phyloP scores from a whole-genome alignment of 2,329 filamentous ascomycete genomes.

The Dryadomyces quercivorus region DNA sequence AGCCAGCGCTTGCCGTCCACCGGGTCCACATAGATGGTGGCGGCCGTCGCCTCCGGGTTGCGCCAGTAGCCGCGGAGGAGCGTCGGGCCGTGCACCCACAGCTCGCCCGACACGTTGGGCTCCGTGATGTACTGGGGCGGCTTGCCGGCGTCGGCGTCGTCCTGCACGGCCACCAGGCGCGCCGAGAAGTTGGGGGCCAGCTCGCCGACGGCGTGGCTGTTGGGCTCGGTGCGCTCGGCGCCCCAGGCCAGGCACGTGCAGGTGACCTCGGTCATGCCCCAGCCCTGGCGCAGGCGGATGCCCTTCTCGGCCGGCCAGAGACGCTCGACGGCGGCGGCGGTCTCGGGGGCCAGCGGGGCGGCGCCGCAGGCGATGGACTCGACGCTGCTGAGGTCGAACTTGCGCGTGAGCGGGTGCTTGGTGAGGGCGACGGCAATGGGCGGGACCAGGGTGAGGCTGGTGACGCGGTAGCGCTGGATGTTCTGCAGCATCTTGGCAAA shows the following conservation, averaged over 20 bases:
- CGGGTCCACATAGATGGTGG: constrained; percentile 35
- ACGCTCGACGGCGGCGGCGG: constrained; percentile 44
- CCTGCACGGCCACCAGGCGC: constrained; percentile 49
- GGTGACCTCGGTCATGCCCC: constrained; percentile 80
- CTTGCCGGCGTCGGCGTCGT: constrained; percentile 22
- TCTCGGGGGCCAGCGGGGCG: constrained; percentile 51
- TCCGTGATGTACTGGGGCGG: constrained; percentile 27
- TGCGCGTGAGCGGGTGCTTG: constrained; percentile 53
- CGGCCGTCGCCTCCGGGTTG: constrained; percentile 53
- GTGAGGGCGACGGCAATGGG: constrained; percentile 63
- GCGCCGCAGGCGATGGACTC: constrained; percentile 50
- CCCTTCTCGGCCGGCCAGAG: constrained; percentile 30
- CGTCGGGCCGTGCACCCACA: constrained; percentile 62
- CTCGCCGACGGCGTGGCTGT: constrained; percentile 45
- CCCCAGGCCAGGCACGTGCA: constrained; percentile 59
- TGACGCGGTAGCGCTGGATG: constrained; percentile 57
- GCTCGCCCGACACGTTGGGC: constrained; percentile 48
- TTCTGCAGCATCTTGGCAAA: constrained; percentile 59
- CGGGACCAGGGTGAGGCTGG: constrained; percentile 54
- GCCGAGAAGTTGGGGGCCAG: constrained; percentile 57
- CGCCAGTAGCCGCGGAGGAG: constrained; percentile 69
- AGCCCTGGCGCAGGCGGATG: constrained; percentile 49
- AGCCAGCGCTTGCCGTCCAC: constrained; percentile 48
- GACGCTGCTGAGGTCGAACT: constrained; percentile 58
- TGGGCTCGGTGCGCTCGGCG: constrained; percentile 25